These are phyloP conservation scores for Massarina eburnea DNA, from an alignment of 2,329 filamentous ascomycete genomes.

Conservation along the genomic window DNA sequence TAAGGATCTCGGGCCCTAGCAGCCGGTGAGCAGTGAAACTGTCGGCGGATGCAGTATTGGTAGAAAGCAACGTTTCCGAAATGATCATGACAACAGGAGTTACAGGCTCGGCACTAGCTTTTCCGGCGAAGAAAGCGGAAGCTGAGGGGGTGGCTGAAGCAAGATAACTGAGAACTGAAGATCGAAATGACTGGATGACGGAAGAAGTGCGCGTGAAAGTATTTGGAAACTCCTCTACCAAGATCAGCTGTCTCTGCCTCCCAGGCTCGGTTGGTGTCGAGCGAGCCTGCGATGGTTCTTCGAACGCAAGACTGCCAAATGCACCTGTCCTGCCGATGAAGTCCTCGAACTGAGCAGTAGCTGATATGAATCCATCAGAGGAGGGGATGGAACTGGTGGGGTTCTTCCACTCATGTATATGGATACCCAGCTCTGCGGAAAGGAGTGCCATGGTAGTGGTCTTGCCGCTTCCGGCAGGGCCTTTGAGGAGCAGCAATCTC, in stretches of 20 bases:
- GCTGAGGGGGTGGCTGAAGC: conserved; percentile 64
- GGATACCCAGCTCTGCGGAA: conserved; percentile 72
- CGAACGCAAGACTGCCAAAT: conserved; percentile 70
- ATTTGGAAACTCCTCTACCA: conserved; percentile 56
- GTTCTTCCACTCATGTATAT: conserved; percentile 89
- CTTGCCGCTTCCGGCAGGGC: conserved; percentile 88
- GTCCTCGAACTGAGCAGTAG: conserved; percentile 83
- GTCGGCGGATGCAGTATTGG: conserved; percentile 80
- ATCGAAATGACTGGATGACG: conserved; percentile 61
- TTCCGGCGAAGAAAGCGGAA: conserved; percentile 45
- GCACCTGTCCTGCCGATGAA: conserved; percentile 81
- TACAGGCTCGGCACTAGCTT: conserved; percentile 21
- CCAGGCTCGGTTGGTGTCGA: conserved; percentile 15
- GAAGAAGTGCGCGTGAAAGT: conserved; percentile 50
- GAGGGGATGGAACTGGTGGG: conserved; percentile 65
- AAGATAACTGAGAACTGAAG: conserved; percentile 73
- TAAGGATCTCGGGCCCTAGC: conserved; percentile 81
- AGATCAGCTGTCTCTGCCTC: conserved; percentile 45
- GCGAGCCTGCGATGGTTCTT: conserved; percentile 14
- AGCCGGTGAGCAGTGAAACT: conserved; percentile 91
- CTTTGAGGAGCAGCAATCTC: conserved; percentile 81
- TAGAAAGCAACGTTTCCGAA: conserved; percentile 86
- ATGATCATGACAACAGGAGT: conserved; percentile 82
- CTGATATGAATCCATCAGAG: conserved; percentile 66
- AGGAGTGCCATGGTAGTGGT: conserved; percentile 82